Evolutionary conservation across 345 rosid genomes (phyloP).

Genomic region (Brassica cretica): DNA sequence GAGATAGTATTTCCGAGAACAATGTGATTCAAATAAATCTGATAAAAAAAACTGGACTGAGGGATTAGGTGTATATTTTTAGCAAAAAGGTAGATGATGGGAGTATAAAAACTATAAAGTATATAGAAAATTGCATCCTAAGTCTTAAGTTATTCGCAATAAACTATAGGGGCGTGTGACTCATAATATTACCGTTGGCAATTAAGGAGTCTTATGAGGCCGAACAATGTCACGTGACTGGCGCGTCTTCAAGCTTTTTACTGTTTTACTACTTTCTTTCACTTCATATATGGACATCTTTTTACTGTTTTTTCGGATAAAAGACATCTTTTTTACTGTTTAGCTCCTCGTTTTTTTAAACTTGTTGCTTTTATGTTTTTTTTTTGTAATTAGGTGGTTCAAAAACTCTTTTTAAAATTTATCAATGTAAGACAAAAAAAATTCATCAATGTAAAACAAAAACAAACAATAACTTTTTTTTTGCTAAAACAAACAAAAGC

Average conservation of each 20-base stretch:
- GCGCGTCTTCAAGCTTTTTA: slow-evolving; percentile 12
- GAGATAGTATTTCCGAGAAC: neutral
- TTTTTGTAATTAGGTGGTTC: neutral
- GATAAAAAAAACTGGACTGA: neutral
- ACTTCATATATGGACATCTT: neutral
- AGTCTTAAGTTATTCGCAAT: neutral
- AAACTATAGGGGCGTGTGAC: neutral
- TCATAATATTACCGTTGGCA: slow-evolving; percentile 38
- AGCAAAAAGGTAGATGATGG: neutral
- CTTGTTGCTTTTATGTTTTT: neutral
- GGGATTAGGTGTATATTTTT: slow-evolving; percentile 27
- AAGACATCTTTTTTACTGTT: neutral
- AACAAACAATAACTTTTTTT: neutral
- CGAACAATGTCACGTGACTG: slow-evolving; percentile 39
- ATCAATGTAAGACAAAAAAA: neutral
- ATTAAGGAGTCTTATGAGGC: slow-evolving; percentile 15
- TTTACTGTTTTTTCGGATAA: neutral
- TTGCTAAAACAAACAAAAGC: neutral
- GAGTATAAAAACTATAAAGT: slow-evolving; percentile 15
- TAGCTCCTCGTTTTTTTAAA: neutral
- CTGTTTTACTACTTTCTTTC: slow-evolving; percentile 3
- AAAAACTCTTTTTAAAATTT: neutral
- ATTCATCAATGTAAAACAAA: neutral
- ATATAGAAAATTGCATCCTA: slow-evolving; percentile 11
- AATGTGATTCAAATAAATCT: slow-evolving; percentile 4